A percentile compares a stretch with the other conserved stretches of the same genome.
These are phyloP conservation scores for Linanthus parryae DNA, from an alignment of 148 eudicot species.

Conservation along the genomic window DNA sequence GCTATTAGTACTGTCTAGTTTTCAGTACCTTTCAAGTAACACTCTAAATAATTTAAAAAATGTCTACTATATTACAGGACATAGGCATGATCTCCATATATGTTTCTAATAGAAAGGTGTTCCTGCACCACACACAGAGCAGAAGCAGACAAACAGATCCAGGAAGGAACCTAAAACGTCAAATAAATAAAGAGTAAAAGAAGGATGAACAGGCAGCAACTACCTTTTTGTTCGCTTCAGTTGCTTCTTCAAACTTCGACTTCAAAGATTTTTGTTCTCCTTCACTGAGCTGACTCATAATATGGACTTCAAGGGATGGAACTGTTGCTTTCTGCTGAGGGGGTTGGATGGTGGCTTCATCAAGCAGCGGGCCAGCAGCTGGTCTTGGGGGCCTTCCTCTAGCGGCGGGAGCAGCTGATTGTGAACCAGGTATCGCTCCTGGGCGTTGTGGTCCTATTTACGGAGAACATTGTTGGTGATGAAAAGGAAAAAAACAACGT, in stretches of 20 bases:
- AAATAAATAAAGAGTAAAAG: slow-evolving; percentile 1
- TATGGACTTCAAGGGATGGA: slow-evolving; percentile 84
- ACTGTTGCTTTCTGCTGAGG: slow-evolving; percentile 73
- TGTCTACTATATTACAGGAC: no score
- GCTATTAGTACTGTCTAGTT: no score
- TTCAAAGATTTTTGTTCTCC: slow-evolving; percentile 83
- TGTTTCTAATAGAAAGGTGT: no score
- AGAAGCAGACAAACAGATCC: no score
- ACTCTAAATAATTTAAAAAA: no score
- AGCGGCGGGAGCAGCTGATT: slow-evolving; percentile 37
- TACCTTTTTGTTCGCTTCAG: slow-evolving; percentile 77
- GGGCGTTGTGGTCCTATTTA: slow-evolving; percentile 60
- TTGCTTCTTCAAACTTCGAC: slow-evolving; percentile 82
- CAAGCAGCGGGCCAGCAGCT: slow-evolving; percentile 43
- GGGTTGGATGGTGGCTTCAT: slow-evolving; percentile 50
- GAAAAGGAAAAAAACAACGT: no score
- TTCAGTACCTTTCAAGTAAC: no score
- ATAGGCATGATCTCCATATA: no score
- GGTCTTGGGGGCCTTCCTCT: slow-evolving; percentile 72
- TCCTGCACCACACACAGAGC: no score
- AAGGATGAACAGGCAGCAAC: not conserved
- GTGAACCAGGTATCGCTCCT: slow-evolving; percentile 41
- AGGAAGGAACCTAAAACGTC: not conserved
- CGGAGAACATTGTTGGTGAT: slow-evolving; percentile 3
- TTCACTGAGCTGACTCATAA: slow-evolving; percentile 85